Evolutionary conservation across 306 rosid species (phyloP), one percentile per base, ranked within the genome.

Genomic region (Fragaria ananassa): DNA sequence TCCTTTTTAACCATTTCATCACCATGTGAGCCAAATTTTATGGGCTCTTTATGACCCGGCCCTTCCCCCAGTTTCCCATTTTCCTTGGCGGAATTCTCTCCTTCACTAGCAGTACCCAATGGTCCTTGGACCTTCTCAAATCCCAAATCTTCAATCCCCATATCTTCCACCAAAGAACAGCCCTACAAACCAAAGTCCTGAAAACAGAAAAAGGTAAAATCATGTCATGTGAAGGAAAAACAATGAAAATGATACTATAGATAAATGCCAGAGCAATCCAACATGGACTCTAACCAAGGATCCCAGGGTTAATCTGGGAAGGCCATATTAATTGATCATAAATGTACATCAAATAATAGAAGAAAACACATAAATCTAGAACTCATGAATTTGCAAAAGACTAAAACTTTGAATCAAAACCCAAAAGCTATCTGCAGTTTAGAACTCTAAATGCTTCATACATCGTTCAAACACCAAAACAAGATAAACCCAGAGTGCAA

Each of bases 121-220:
- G 93, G 99, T 61, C 87, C 94, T 72, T 87, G 79, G 81, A 91
- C 96, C 87, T 81, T 86, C 91, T 92, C 99, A 78, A 96, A 96
- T 77, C 97, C 98, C 63, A 14, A 83, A 85, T 91, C 87, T 82
- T 92, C 99, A 45, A 84, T 84, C 18, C 90, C 86, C 99, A 96
- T 96, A 27, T 45, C 84, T 85, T 83, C 83, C 76, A 72, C 81
- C 62, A 80, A 79, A 85, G 70, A 31, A 72, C 68, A 82, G 70
- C 76, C 87, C 85, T 83, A 76, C 76, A 71, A 79, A 76, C 81
- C 61, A 71, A 81, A 70, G 75, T 77, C 89, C 89, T 91, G 85
- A 64, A 68, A 34, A 58, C 69, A 68, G 76, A n/a, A 47, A 14
- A 49, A 2, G 54, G 6, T 19, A 84, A 50, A 49, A 74, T 44